Base-by-base conservation (phyloP, 495 filamentous ascomycete genomes). In the Sphaerosporella brunnea region DNA sequence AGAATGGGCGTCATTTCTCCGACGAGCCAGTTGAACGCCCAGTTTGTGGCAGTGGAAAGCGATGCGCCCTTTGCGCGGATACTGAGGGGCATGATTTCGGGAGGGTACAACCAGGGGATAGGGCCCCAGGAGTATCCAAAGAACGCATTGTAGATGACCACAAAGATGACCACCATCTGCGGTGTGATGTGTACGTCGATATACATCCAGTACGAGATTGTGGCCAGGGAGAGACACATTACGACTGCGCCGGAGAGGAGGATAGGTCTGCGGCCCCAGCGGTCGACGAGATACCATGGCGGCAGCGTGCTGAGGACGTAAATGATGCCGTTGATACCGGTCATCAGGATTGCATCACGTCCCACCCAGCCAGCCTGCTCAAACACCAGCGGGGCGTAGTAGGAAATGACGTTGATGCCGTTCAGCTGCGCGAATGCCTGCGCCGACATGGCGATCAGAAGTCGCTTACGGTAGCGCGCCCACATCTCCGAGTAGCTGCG, bases 121-220 rank as follows among this genome's bases (percentile, higher is more conserved):
- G 90, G 90, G 24, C 90, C 90, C 92, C 92, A 97, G n/a, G 88
- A 95, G 49, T 86, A 90, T 23, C 90, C 90, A 59, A 97, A 97
- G 15, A 92, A 81, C 11, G 90, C 90, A 60, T 97, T 97, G 66
- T 97, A 97, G 39, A 94, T 80, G 78, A 97, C 93, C 51, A 97
- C 90, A 60, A 93, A 84, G 18, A 93, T 63, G 38, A 96, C 92
- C 10, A 94, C 92, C 55, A 93, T 65, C 3, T 69, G 79, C 5
- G 81, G 83, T 9, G 92, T 95, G 32, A 70, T 69, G 2, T 60
- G 53, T 36, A 93, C 72, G 49, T 94, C 78, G 48, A 96, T 78
- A 64, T 78, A 88, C 55, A 95, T 83, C 64, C 93, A 95, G 66
- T 95, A 96, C 1, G 90, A 93, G 40, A 97, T 93, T 25, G 78